Percentiles rank a stretch among this genome's conserved stretches.
Conservation (phyloP, 192 early-diverging fungal species). For the Rhizophlyctis rosea region DNA sequence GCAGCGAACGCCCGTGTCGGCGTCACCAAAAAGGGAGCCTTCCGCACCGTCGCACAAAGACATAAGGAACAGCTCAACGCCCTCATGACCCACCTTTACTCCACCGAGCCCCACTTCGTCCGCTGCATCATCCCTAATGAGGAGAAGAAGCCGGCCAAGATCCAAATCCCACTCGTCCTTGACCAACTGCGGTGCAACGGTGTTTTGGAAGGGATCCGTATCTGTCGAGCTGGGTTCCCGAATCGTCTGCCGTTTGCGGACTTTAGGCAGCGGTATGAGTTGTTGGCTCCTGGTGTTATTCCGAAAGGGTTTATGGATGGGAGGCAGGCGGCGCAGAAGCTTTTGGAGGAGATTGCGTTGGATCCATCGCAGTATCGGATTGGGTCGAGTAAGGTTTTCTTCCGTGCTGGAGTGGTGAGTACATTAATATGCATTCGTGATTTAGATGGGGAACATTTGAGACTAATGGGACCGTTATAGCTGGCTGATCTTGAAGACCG, state of each 20-base stretch:
- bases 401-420: slow-evolving; percentile 86
- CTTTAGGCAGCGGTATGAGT: slow-evolving; percentile 91
- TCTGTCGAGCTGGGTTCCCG: slow-evolving; percentile 92
- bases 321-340: slow-evolving; percentile 72
- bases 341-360: slow-evolving; percentile 73
- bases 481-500: slow-evolving; percentile 92
- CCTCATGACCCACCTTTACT: slow-evolving; percentile 87
- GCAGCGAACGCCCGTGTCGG: slow-evolving; percentile 29
- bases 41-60: slow-evolving; percentile 89
- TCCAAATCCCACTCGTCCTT: slow-evolving; percentile 80
- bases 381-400: slow-evolving; percentile 94
- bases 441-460: neutral
- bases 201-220: slow-evolving; percentile 95
- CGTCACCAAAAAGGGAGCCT: slow-evolving; percentile 76
- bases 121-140: slow-evolving; percentile 96
- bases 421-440: neutral
- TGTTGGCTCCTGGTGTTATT: slow-evolving; percentile 76
- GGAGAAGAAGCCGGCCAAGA: slow-evolving; percentile 80
- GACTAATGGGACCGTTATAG: slow-evolving; percentile 20
- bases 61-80: slow-evolving; percentile 91
- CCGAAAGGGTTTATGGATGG: slow-evolving; percentile 88
- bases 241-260: slow-evolving; percentile 90
- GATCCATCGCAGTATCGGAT: slow-evolving; percentile 82
- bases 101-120: slow-evolving; percentile 95
- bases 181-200: slow-evolving; percentile 96